Base-by-base conservation (phyloP, 176 grass and related monocot genomes). In the Pharus latifolius region DNA sequence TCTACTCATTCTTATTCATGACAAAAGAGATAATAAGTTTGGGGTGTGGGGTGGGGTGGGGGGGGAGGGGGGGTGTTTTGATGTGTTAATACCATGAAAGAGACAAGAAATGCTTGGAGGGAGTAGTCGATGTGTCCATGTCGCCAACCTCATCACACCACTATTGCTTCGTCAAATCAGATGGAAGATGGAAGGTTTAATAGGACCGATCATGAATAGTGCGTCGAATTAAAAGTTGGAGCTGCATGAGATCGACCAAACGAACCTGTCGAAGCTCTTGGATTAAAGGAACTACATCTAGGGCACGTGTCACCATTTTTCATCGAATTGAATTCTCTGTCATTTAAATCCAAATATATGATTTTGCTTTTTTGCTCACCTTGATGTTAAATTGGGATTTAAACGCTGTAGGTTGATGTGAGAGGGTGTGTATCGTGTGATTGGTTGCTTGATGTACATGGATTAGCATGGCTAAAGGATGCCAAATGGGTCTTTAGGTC, bases 101-200 rank as follows among this genome's bases (percentile, higher is more conserved):
- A 56, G 33, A 81, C 51, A 49, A 42, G 62, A 25, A 60, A 73
- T 28, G 34, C 19, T 57, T 20, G 7, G 34, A 20, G 32, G 13
- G 23, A 19, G 31, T 29, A n/a, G 24, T 32, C 67, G 74, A 66
- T 3, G 26, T 50, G 82, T 84, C 67, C 4, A 22, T 59, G 52
- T 78, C 49, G 65, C 38, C 60, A 31, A 48, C 29, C 42, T 49
- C 61, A 74, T 82, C 52, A 42, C 70, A 41, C 5, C 18, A 6
- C 74, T 78, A 57, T 63, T 19, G 73, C 67, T 6, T 18, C 59
- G 74, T 83, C 74, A 72, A 72, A 65, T 84, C 58, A 65, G 49
- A 42, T 65, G 66, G 59, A 56, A n/a, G 57, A 56, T 18, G 44
- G 32, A 70, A 81, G 23, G 17, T 17, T 71, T 20, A 19, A 42